Conservation (phyloP, 768 basidiomycete genomes). For the Rossbeevera mucosa region DNA sequence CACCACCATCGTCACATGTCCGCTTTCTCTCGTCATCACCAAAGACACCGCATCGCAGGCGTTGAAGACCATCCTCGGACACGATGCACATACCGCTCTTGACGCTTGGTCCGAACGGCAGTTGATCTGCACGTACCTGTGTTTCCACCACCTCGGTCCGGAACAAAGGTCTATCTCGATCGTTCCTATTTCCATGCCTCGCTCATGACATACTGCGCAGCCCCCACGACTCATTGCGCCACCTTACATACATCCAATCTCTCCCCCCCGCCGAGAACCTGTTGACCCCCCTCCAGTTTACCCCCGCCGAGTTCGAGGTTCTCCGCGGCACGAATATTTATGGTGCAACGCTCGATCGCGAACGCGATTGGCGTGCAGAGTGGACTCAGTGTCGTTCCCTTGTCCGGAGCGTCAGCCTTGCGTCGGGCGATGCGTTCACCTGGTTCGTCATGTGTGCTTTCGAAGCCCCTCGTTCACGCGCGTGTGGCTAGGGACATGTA, state of each 20-base stretch:
- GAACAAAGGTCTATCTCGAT: too few species aligned
- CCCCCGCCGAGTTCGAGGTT: conserved; percentile 51
- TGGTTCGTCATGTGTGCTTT: conserved; percentile 49
- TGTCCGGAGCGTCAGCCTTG: conserved; percentile 32
- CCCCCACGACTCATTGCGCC: too few species aligned
- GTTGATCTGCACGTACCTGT: conserved; percentile 62
- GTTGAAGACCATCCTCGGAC: too few species aligned
- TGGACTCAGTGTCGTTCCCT: conserved; percentile 51
- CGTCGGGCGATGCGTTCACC: conserved; percentile 51
- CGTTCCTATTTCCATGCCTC: too few species aligned
- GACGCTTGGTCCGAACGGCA: conserved; percentile 43
- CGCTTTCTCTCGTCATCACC: conserved; percentile 62
- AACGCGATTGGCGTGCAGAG: conserved; percentile 57
- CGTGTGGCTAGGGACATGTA: conserved; percentile 59
- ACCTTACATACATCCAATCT: conserved; percentile 61
- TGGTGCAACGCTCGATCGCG: conserved; percentile 68
- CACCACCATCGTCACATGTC: conserved; percentile 58
- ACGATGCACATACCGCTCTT: too few species aligned
- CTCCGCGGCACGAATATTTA: conserved; percentile 79
- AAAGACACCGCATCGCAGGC: conserved; percentile 13
- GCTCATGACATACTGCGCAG: too few species aligned
- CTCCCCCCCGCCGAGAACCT: conserved; percentile 58
- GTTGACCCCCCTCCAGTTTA: conserved; percentile 73
- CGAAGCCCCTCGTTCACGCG: conserved; percentile 21
- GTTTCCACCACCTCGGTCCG: conserved; percentile 54